Evolutionary conservation across 352 stramenopile species (phyloP), one percentile per base, ranked within the genome.

Genomic region (Phytopythium mirpurense): DNA sequence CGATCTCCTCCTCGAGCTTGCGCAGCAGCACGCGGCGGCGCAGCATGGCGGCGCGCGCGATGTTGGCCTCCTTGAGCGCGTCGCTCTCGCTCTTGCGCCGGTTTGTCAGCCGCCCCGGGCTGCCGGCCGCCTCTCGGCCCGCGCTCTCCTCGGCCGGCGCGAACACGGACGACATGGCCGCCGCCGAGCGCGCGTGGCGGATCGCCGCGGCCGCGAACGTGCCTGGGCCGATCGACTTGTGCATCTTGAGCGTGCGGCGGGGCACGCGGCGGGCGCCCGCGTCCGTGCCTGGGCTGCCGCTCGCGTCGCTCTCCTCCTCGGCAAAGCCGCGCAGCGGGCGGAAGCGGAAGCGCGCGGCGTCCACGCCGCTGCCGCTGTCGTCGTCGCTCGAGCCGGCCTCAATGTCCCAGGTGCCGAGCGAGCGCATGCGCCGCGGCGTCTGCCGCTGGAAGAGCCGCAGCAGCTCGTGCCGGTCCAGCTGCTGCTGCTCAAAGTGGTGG

Each of bases 1-100:
- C 67, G 55, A 90, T 90, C 52, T 90, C 79, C 44, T 86, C 67
- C 37, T 90, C 79, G 4, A 90, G 63, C 46, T 83, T 85, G n/a
- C 78, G 71, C 10, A 90, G 66, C 43, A 73, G 55, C 45, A 90
- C 72, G 27, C 79, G 76, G 27, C 73, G 74, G 3, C 79, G 72
- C 26, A 90, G 55, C 71, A 87, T 81, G 49, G 86, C 77, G 41
- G 76, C 72, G 41, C 70, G 74, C 37, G 83, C 65, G 2, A 86
- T 48, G 38, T 68, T 84, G 29, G 67, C 68, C 58, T 81, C 58
- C 27, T 72, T 71, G 42, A 82, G 66, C 42, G 77, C 77, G 56
- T 90, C 76, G 43, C 72, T 77, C 58, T 90, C 76, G 50, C 79
- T 90, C 59, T 88, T 86, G 51, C 79, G 77, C 3, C 79, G 68